Conservation (phyloP, 148 eudicot genomes). For the Chenopodium album region DNA sequence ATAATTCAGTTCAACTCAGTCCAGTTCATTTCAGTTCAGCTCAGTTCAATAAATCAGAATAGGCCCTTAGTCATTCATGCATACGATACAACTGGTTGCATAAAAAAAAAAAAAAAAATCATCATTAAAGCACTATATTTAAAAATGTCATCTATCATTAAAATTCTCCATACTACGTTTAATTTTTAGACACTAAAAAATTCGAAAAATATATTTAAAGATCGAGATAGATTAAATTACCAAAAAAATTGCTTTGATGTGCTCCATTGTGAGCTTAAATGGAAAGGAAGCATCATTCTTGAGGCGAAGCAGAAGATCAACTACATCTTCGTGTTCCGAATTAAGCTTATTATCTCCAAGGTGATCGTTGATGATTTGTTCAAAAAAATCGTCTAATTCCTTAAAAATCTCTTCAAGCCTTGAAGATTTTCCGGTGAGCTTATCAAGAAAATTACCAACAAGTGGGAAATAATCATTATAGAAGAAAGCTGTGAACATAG, state of each 20-base stretch:
- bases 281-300: neutral
- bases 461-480: neutral
- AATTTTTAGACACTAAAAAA: too few species aligned
- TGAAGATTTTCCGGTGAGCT: neutral
- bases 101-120: too few species aligned
- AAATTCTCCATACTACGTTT: too few species aligned
- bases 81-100: too few species aligned
- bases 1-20: too few species aligned
- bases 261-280: neutral
- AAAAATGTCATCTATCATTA: too few species aligned
- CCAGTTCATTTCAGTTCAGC: too few species aligned
- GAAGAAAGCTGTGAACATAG: neutral
- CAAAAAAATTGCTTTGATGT: neutral
- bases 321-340: neutral
- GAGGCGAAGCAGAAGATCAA: neutral
- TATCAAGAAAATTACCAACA: neutral
- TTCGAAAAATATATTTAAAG: too few species aligned
- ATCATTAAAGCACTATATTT: too few species aligned
- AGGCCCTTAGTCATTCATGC: too few species aligned
- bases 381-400: neutral
- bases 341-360: neutral
- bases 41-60: too few species aligned
- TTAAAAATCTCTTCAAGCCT: neutral
- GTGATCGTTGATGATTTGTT: neutral
- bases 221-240: neutral